Conservation (phyloP, 2,329 filamentous ascomycete genomes). For the Stylonectria norvegica region DNA sequence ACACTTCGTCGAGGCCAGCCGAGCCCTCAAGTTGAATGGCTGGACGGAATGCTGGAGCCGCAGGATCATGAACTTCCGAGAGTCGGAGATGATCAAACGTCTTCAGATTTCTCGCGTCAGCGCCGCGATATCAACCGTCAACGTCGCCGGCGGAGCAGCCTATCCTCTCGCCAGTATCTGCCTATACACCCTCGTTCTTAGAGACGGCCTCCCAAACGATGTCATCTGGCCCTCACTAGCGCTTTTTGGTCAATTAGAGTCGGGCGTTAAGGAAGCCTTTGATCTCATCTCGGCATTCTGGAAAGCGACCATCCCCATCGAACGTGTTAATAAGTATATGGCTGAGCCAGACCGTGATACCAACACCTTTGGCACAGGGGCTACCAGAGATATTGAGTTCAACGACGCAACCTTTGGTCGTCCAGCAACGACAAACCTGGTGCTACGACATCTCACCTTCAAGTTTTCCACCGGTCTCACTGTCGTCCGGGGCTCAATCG, state of each 20-base stretch:
- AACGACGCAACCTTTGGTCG: constrained; percentile 71
- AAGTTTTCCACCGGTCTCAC: constrained; percentile 49
- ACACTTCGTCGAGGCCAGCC: constrained; percentile 82
- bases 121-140: constrained; percentile 61
- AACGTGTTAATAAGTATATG: constrained; percentile 84
- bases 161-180: constrained; percentile 81
- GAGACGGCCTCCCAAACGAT: constrained; percentile 67
- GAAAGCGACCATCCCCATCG: constrained; percentile 79
- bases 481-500: constrained; percentile 57
- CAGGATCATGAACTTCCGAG: constrained; percentile 35
- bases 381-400: constrained; percentile 47
- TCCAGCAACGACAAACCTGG: constrained; percentile 61
- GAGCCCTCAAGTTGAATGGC: constrained; percentile 53
- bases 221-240: constrained; percentile 84
- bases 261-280: constrained; percentile 70
- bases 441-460: constrained; percentile 47
- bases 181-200: constrained; percentile 71
- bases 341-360: constrained; percentile 72
- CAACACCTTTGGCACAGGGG: constrained; percentile 34
- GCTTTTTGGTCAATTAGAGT: constrained; percentile 73
- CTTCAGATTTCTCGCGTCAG: constrained; percentile 35
- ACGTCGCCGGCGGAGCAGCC: constrained; percentile 66
- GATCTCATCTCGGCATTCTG: constrained; percentile 70
- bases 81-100: constrained; percentile 35
- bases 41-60: constrained; percentile 38